Percentiles rank a stretch among this genome's conserved stretches.
These are phyloP conservation scores for Rhizodiscina lignyota DNA, from an alignment of 495 filamentous ascomycete species.

Conservation along the genomic window DNA sequence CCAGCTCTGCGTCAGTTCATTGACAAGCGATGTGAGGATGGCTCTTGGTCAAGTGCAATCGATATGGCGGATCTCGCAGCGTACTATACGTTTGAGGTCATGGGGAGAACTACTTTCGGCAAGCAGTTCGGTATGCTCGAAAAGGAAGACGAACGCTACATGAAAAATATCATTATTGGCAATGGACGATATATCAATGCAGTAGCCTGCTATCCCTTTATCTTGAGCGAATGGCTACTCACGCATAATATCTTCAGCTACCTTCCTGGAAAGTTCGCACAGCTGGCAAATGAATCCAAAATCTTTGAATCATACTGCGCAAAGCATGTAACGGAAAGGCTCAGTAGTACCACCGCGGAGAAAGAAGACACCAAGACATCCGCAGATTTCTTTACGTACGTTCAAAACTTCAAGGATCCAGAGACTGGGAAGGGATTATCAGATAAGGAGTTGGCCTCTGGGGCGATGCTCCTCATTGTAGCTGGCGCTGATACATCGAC, in stretches of 20 bases:
- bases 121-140: background rate
- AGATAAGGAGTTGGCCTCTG: constrained; percentile 51
- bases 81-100: background rate
- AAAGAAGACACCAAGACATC: background rate
- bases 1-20: background rate
- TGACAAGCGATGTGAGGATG: background rate
- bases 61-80: background rate
- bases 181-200: too few species aligned
- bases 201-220: background rate
- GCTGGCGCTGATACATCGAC: constrained; percentile 17
- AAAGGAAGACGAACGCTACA: background rate
- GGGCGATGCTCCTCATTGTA: constrained; percentile 46
- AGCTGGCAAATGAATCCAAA: background rate
- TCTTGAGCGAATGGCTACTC: background rate
- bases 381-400: constrained; percentile 33
- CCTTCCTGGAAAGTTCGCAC: background rate
- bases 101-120: background rate
- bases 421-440: constrained; percentile 47
- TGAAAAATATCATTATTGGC: too few species aligned
- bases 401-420: constrained; percentile 40
- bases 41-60: background rate
- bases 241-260: background rate
- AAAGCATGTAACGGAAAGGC: background rate
- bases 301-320: background rate
- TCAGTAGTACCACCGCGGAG: background rate